Conservation (phyloP, 768 basidiomycete genomes). For the Albatrellus ellisii region DNA sequence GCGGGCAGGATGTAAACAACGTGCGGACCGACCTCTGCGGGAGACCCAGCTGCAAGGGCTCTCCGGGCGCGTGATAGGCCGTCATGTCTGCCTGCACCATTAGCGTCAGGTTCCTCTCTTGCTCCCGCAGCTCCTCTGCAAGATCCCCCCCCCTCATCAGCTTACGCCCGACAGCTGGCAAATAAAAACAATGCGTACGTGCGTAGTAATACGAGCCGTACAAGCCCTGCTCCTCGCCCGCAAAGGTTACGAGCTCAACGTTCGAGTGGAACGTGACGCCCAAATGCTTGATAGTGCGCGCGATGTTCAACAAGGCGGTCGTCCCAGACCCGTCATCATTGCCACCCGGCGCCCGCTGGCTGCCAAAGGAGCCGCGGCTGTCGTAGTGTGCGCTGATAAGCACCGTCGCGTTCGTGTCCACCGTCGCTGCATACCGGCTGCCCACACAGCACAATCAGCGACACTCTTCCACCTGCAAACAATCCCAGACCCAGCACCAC, state of each 20-base stretch:
- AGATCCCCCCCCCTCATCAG: not conserved
- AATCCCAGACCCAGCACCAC: no score
- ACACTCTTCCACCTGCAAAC: constrained; percentile 1
- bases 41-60: constrained; percentile 75
- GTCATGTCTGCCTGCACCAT: constrained; percentile 94
- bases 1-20: not conserved
- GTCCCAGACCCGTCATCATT: constrained; percentile 57
- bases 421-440: constrained; percentile 46
- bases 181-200: constrained; percentile 31
- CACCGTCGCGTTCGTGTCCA: constrained; percentile 47
- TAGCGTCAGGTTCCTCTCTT: constrained; percentile 54
- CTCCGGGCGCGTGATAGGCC: constrained; percentile 65
- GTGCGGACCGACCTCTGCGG: constrained; percentile 48
- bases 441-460: not conserved
- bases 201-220: constrained; percentile 71
- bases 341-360: constrained; percentile 48
- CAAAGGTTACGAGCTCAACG: constrained; percentile 74
- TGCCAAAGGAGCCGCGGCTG: constrained; percentile 81
- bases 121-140: constrained; percentile 43
- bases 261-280: constrained; percentile 60
- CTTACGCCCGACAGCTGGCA: not conserved
- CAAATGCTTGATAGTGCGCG: constrained; percentile 54
- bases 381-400: constrained; percentile 85
- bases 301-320: constrained; percentile 67
- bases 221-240: constrained; percentile 88